Base-by-base conservation (phyloP, 345 rosid species). In the Citrus sinensis region DNA sequence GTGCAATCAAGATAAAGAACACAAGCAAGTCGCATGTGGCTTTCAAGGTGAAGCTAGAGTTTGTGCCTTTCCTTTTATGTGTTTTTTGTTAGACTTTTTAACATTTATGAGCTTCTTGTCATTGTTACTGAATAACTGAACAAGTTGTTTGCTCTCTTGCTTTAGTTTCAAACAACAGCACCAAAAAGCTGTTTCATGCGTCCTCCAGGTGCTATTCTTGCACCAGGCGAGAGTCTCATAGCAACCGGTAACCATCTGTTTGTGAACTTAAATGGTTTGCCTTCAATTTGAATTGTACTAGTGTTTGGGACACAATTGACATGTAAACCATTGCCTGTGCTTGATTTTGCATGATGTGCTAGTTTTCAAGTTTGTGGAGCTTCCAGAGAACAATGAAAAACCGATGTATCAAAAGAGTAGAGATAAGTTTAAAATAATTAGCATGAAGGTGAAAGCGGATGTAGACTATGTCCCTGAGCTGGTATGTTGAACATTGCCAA, bases 141-240 rank as follows among this genome's bases (percentile, higher is more conserved):
- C 58, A 72, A 67, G 25, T 4, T 58, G 42, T 70, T 80, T 73
- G 16, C 19, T 55, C n/a, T 73, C 25, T 62, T 78, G 70, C 34
- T 85, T 80, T 79, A 97, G 98, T 97, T 97, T 84, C 99, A 97
- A 92, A 97, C 99, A 34, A 97, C 98, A 56, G 97, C 93, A 27
- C 99, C 98, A 0, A 97, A 97, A 85, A 97, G 99, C 87, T 97
- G 99, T 83, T 97, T 93, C 86, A 97, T 97, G 99, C 98, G 99
- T 59, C 99, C 99, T 46, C 98, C 98, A 0, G 99, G 97, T 49
- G 98, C 96, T 56, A 85, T 97, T 85, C 98, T 97, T 85, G 83
- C 96, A 70, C 98, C 99, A 29, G 92, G 98, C 25, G 98, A 97
- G 86, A 90, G 90, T 80, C 75, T 97, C 72, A 84, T 94, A 4